Percentiles rank a stretch among this genome's conserved stretches.
These are phyloP conservation scores for Vitis hybrid DNA, from an alignment of 177 flowering plant species.

Conservation along the genomic window DNA sequence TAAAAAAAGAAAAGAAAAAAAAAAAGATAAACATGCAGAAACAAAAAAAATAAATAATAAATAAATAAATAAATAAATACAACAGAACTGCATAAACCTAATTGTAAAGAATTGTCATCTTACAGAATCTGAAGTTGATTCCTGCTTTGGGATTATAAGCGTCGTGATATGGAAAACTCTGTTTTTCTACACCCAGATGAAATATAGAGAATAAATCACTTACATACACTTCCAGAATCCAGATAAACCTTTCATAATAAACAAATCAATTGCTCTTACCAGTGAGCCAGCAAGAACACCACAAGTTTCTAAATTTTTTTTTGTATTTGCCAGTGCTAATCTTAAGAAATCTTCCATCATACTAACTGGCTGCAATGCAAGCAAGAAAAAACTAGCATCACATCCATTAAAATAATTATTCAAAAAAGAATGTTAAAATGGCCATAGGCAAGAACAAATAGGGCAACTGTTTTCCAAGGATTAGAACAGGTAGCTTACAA, in stretches of 20 bases:
- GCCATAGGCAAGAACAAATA: neutral
- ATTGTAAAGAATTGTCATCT: constrained; percentile 14
- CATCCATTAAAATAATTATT: neutral
- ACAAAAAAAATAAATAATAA: too few relatives aligned
- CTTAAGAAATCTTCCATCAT: constrained; percentile 87
- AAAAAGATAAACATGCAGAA: neutral
- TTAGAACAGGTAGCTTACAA: constrained; percentile 44
- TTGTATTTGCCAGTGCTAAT: constrained; percentile 73
- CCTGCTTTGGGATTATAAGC: constrained; percentile 94
- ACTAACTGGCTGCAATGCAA: constrained; percentile 59
- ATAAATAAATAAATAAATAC: too few relatives aligned
- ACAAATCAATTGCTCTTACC: constrained; percentile 41
- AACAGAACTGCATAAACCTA: neutral
- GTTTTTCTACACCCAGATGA: constrained; percentile 65
- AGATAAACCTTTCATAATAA: neutral
- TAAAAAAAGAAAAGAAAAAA: neutral
- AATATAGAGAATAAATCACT: constrained; percentile 9
- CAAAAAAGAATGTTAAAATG: neutral
- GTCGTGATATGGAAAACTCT: constrained; percentile 80
- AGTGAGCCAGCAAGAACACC: constrained; percentile 92
- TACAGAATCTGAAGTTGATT: constrained; percentile 97
- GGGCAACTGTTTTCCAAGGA: neutral
- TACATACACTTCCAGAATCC: neutral
- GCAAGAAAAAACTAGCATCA: constrained; percentile 10
- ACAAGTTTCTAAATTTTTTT: constrained; percentile 91